phyloP scores from a whole-genome alignment of 2,329 filamentous ascomycete species.

The Diaporthe vexans region DNA sequence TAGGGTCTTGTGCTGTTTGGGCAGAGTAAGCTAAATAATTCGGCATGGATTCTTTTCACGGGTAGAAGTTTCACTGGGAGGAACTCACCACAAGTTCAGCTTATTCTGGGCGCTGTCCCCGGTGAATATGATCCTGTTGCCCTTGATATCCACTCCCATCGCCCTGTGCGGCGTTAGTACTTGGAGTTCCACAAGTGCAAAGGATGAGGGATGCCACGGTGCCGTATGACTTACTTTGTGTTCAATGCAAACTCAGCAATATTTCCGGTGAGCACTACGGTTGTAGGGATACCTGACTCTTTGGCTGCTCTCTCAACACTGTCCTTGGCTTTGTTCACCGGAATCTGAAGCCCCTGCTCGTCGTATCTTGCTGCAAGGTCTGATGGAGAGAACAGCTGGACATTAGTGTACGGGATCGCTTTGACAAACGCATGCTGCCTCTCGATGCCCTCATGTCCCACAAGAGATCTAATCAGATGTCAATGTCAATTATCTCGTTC shows the following conservation, averaged over 20 bases:
- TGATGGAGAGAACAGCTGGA: neutral
- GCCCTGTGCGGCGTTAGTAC: neutral
- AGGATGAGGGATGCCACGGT: rapidly evolving
- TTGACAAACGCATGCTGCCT: slow-evolving; percentile 2
- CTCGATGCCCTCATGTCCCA: slow-evolving; percentile 1
- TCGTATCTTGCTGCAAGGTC: slow-evolving; percentile 6
- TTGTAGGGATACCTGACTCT: neutral
- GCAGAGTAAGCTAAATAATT: neutral
- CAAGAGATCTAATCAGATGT: neutral
- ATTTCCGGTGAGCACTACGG: neutral
- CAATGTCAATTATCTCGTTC: neutral
- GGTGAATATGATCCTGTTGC: neutral
- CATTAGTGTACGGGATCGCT: neutral
- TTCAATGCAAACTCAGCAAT: neutral
- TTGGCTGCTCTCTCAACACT: neutral
- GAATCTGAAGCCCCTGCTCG: neutral
- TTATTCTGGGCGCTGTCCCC: neutral
- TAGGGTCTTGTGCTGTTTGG: slow-evolving; percentile 46
- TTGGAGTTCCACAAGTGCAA: neutral
- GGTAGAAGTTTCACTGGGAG: neutral
- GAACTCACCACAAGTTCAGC: neutral
- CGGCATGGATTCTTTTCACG: too few species aligned
- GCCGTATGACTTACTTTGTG: neutral
- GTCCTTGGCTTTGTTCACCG: slow-evolving; percentile 9
- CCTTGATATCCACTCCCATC: neutral